Evolutionary conservation across 169 alveolate species (phyloP), one percentile per base, ranked within the genome.

Genomic region (Eimeria acervulina): DNA sequence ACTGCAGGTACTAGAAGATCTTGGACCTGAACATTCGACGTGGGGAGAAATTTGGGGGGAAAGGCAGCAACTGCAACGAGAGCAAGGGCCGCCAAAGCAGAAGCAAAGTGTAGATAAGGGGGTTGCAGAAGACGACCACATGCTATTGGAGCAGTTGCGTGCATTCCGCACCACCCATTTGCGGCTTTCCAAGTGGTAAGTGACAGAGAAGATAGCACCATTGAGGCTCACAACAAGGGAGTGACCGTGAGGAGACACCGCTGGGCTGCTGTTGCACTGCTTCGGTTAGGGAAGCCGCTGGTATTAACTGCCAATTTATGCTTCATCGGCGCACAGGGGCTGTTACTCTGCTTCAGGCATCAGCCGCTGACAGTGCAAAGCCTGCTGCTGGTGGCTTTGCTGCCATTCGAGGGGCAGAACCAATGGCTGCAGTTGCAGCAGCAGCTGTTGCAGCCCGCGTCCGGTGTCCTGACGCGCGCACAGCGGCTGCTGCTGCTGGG

Each of bases 181-280:
- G n/a, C 68, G 89, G 31, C 72, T 93, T 38, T 93, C 96, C 63
- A 80, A 83, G 59, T 93, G 96, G 96, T 93, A 66, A 44, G 96
- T 12, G 31, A 23, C 51, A 31, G 6, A 8, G 36, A 38, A 40
- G 21, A 40, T 17, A 7, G 61, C 38, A 40, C 12, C 63, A 78
- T 1, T 70, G 28, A 70, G 6, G 0, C 51, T 33, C 47, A 70
- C 28, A 10, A 13, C 38, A 5, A 8, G 6, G 63, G 63, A 8
- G 63, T 40, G 61, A 13, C 40, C 63, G 17, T 40, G 63, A 78
- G 63, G 63, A 7, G 88, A 23, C 63, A 13, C 66, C 28, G 33
- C 15, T 10, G 88, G 26, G 10, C n/a, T 78, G 88, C 63, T 12
- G 84, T 31, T 13, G 61, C 38, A 42, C 15, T 15, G 90, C 31